Evolutionary conservation across 805 yeast genomes (phyloP).

Genomic region (Saccharomycopsis javanensis): DNA sequence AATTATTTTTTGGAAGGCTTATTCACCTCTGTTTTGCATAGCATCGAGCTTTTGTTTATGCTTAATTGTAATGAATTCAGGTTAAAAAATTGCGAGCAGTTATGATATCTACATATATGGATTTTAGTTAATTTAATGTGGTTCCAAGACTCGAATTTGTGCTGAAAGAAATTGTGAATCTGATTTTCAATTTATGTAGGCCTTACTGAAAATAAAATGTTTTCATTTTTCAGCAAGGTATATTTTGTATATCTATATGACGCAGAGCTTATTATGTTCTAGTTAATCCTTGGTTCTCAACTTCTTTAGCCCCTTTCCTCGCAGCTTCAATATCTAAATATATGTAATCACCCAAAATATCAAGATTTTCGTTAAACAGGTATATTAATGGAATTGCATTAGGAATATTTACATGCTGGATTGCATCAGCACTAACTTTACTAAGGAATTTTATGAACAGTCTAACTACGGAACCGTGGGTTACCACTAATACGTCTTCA

Average conservation of each 20-base stretch:
- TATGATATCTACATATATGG: too few relatives aligned
- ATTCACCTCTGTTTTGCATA: too few relatives aligned
- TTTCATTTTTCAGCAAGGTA: not conserved
- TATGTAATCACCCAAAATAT: slow-evolving; percentile 44
- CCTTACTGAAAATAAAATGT: too few relatives aligned
- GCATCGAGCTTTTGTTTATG: too few relatives aligned
- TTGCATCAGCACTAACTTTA: slow-evolving; percentile 54
- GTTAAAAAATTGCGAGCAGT: too few relatives aligned
- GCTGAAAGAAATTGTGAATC: too few relatives aligned
- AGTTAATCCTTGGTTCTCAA: slow-evolving; percentile 61
- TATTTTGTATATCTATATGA: not conserved
- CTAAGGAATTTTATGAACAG: slow-evolving; percentile 63
- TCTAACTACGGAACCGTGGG: slow-evolving; percentile 77
- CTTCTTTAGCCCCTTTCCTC: slow-evolving; percentile 67
- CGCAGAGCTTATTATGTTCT: slow-evolving; percentile 6
- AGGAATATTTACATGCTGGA: slow-evolving; percentile 68
- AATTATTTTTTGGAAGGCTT: too few relatives aligned
- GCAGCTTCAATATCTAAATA: slow-evolving; percentile 79
- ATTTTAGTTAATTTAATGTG: too few relatives aligned
- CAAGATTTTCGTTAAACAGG: slow-evolving; percentile 42
- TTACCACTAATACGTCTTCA: slow-evolving; percentile 57
- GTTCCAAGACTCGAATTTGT: too few relatives aligned
- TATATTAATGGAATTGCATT: slow-evolving; percentile 75
- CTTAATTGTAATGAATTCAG: too few relatives aligned
- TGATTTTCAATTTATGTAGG: too few relatives aligned